phyloP scores from a whole-genome alignment of 2,329 filamentous ascomycete genomes.

The Penicillium sp. region DNA sequence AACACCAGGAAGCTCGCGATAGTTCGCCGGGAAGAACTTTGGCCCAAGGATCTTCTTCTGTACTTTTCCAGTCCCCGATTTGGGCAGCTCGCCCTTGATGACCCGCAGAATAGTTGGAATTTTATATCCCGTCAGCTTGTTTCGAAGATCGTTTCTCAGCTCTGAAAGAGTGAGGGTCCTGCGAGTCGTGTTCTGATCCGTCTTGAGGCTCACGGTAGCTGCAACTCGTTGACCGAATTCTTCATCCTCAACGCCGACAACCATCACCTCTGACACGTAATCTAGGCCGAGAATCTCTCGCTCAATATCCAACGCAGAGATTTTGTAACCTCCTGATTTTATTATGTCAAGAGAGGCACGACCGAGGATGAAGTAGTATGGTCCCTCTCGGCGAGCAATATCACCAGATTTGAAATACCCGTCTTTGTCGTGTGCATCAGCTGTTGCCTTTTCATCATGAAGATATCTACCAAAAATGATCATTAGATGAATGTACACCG shows the following conservation, averaged over 20 bases:
- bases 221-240: slow-evolving; percentile 56
- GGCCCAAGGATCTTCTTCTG: slow-evolving; percentile 38
- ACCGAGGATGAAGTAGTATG: slow-evolving; percentile 52
- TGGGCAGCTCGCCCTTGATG: slow-evolving; percentile 56
- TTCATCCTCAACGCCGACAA: slow-evolving; percentile 54
- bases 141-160: slow-evolving; percentile 39
- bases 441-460: slow-evolving; percentile 42
- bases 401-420: slow-evolving; percentile 50
- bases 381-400: slow-evolving; percentile 35
- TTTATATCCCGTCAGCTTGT: slow-evolving; percentile 75
- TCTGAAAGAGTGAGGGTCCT: slow-evolving; percentile 28
- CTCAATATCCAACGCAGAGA: slow-evolving; percentile 56
- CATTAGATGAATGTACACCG: no score
- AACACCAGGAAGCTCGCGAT: slow-evolving; percentile 24
- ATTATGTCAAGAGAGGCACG: slow-evolving; percentile 56
- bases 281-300: slow-evolving; percentile 52
- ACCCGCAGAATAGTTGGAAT: slow-evolving; percentile 83
- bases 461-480: slow-evolving; percentile 28
- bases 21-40: slow-evolving; percentile 35
- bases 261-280: slow-evolving; percentile 53
- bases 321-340: slow-evolving; percentile 57
- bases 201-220: slow-evolving; percentile 45
- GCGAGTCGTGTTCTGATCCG: slow-evolving; percentile 14
- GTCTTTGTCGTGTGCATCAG: slow-evolving; percentile 42
- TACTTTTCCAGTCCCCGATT: slow-evolving; percentile 80